A percentile compares a stretch with the other conserved stretches of the same genome.
Conservation (phyloP, 345 rosid species). For the Anastatica hierochuntica region DNA sequence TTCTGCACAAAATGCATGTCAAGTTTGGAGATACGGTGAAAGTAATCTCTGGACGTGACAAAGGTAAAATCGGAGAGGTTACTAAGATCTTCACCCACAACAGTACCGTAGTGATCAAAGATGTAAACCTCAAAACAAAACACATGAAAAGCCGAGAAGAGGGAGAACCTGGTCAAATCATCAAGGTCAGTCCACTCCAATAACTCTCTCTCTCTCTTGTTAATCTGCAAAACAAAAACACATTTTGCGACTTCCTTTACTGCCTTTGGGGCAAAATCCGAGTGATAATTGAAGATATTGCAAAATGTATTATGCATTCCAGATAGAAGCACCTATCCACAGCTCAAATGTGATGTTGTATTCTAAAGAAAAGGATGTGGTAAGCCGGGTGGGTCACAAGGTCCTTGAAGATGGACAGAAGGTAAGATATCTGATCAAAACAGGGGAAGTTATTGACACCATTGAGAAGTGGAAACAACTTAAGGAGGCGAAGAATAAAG, state of each 20-base stretch:
- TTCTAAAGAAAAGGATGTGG: constrained; percentile 66
- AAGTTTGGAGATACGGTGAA: constrained; percentile 81
- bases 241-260: not conserved
- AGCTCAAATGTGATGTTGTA: constrained; percentile 94
- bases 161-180: constrained; percentile 72
- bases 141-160: constrained; percentile 81
- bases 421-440: constrained; percentile 73
- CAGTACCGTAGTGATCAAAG: constrained; percentile 59
- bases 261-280: too few species aligned
- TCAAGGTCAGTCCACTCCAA: constrained; percentile 40
- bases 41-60: constrained; percentile 75
- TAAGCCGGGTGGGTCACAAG: constrained; percentile 81
- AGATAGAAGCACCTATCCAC: constrained; percentile 93
- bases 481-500: constrained; percentile 49
- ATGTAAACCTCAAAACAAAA: constrained; percentile 76
- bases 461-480: constrained; percentile 64
- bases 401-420: constrained; percentile 55
- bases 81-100: constrained; percentile 58
- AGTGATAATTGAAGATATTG: constrained; percentile 3
- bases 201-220: not conserved
- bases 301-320: constrained; percentile 22
- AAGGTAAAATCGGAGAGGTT: constrained; percentile 81
- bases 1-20: constrained; percentile 86
- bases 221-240: too few species aligned
- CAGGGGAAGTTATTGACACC: constrained; percentile 75